Percentiles rank a stretch among this genome's conserved stretches.
These are phyloP conservation scores for Mesotaenium endlicherianum DNA, from an alignment of 139 green algal genomes.

Conservation along the genomic window DNA sequence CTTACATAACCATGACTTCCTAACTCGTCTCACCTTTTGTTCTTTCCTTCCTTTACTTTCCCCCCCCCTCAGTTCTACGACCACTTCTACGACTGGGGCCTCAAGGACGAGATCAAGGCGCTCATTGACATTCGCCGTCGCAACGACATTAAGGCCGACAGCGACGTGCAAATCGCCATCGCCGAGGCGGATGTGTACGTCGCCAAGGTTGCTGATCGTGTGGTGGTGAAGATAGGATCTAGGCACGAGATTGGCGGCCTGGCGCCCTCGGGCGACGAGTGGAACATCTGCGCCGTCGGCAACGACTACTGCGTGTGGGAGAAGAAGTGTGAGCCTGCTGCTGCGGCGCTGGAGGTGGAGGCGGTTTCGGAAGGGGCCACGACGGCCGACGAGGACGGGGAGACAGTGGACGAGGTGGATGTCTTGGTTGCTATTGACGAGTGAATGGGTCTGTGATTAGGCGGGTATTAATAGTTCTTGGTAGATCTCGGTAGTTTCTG, in stretches of 20 bases:
- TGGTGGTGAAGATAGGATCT: conserved; percentile 31
- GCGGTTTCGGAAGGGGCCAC: too few species aligned
- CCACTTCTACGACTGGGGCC: conserved; percentile 73
- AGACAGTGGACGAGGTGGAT: too few species aligned
- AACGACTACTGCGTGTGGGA: conserved; percentile 53
- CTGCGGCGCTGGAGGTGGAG: too few species aligned
- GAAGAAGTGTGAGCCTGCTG: conserved; percentile 35
- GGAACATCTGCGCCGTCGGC: neutral
- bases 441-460: too few species aligned
- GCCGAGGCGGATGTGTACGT: conserved; percentile 50
- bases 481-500: too few species aligned
- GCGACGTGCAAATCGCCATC: neutral
- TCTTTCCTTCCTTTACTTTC: too few species aligned
- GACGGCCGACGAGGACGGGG: too few species aligned
- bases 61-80: conserved; percentile 83
- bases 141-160: conserved; percentile 32
- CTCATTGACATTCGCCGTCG: conserved; percentile 73
- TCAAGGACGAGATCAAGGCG: conserved; percentile 68
- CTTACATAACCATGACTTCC: too few species aligned
- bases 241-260: conserved; percentile 33
- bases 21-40: too few species aligned
- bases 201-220: neutral
- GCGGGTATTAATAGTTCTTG: too few species aligned
- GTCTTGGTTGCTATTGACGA: too few species aligned
- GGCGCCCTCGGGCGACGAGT: conserved; percentile 19